These are phyloP conservation scores for Malus sieversii DNA, from an alignment of 306 rosid genomes.

Conservation along the genomic window DNA sequence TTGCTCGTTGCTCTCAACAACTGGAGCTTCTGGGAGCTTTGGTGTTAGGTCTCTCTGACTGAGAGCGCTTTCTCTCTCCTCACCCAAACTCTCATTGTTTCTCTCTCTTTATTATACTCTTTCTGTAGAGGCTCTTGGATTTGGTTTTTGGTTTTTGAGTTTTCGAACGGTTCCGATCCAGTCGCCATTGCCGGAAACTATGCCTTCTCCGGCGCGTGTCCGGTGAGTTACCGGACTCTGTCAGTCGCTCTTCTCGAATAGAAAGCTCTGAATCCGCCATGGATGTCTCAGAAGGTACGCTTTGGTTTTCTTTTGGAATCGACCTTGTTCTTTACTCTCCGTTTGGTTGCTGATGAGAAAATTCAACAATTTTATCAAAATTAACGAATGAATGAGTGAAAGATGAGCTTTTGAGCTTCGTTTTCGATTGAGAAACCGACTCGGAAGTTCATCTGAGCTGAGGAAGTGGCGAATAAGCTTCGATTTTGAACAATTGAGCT, in stretches of 20 bases:
- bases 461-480: neutral
- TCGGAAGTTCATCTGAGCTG: slow-evolving; percentile 6
- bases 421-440: neutral
- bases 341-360: slow-evolving; percentile 49
- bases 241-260: neutral
- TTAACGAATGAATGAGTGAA: neutral
- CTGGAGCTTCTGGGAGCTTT: slow-evolving; percentile 17
- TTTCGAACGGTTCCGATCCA: neutral
- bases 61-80: neutral
- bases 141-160: slow-evolving; percentile 1
- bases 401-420: neutral
- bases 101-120: neutral
- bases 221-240: slow-evolving; percentile 15
- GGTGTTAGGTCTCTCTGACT: slow-evolving; percentile 10
- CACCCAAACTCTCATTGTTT: neutral
- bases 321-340: neutral
- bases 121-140: neutral
- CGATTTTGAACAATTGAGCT: neutral
- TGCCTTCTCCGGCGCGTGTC: slow-evolving; percentile 27
- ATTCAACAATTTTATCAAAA: neutral
- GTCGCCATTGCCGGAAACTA: slow-evolving; percentile 27
- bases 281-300: slow-evolving; percentile 39
- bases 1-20: slow-evolving; percentile 28
- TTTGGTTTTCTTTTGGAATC: neutral
- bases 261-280: slow-evolving; percentile 17